Evolutionary conservation across 352 stramenopile genomes (phyloP), one percentile per base, ranked within the genome.

Genomic region (Pythium brachiatum): DNA sequence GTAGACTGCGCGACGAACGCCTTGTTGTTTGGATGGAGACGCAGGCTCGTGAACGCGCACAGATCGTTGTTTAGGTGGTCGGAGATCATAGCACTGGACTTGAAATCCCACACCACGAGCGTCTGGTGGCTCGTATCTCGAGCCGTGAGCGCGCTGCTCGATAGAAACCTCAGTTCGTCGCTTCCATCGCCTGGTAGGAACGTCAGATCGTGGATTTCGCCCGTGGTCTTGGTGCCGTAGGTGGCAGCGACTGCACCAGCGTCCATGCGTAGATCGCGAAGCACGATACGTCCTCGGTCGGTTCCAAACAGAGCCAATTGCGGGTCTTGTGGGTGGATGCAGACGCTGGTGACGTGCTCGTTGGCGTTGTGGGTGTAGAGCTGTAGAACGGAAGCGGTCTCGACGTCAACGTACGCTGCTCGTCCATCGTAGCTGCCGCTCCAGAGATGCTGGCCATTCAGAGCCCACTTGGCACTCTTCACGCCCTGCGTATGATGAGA

Each of bases 81-180:
- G 13, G 68, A 75, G 26, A 90, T 66, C 36, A 87, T 60, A 3
- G 72, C 62, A 11, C 59, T 36, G 2, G 78, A 81, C 25, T 71
- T 69, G 16, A 74, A 75, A 51, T 90, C 81, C 81, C 81, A 90
- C 41, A 90, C 78, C 18, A 86, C 54, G 50, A 90, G 69, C 34
- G 81, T 88, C 58, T 84, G 76, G 57, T 88, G 78, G 62, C 78
- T 86, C 27, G 74, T 72, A 56, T 82, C 71, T 32, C 73, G 69
- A 9, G 72, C 62, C 20, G 61, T 62, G 12, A 87, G 34, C 0
- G 63, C 62, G 23, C 73, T 72, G 60, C 76, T 88, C 15, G 81
- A 87, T n/a, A 87, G 70, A 32, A 90, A 85, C 0, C 38, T 57
- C 31, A 72, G 31, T 7, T 61, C 68, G 8, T 15, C 48, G 26